These are phyloP conservation scores for Fomitopsis palustris DNA, from an alignment of 1,284 basidiomycete genomes.

Conservation along the genomic window DNA sequence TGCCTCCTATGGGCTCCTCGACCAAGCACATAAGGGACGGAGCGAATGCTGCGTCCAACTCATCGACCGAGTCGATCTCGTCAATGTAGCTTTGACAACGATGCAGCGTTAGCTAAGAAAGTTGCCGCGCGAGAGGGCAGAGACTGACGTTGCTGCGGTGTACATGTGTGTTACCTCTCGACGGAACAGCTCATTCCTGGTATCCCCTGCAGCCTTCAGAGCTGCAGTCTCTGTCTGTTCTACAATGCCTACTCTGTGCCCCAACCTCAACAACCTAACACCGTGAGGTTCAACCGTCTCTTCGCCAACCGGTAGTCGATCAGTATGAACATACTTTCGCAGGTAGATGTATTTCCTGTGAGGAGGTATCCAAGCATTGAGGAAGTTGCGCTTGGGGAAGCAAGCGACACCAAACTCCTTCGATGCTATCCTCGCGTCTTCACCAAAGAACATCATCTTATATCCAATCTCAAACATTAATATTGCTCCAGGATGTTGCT, in stretches of 20 bases:
- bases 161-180: slow-evolving; percentile 81
- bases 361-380: slow-evolving; percentile 80
- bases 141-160: slow-evolving; percentile 82
- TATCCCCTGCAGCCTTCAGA: slow-evolving; percentile 88
- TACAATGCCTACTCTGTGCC: slow-evolving; percentile 89
- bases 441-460: slow-evolving; percentile 86
- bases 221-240: slow-evolving; percentile 95
- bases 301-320: too few species aligned
- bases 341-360: slow-evolving; percentile 84
- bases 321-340: slow-evolving; percentile 80
- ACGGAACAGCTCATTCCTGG: slow-evolving; percentile 78
- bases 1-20: slow-evolving; percentile 56
- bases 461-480: slow-evolving; percentile 89
- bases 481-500: slow-evolving; percentile 70
- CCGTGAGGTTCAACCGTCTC: not conserved
- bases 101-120: not conserved
- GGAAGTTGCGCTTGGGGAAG: slow-evolving; percentile 77
- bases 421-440: slow-evolving; percentile 85
- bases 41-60: slow-evolving; percentile 49
- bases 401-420: slow-evolving; percentile 82
- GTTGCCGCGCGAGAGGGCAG: not conserved
- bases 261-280: slow-evolving; percentile 75
- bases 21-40: slow-evolving; percentile 71
- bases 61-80: slow-evolving; percentile 65
- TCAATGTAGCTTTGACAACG: slow-evolving; percentile 62